Conservation (phyloP, 1,284 basidiomycete genomes). For the Austropuccinia psidii region DNA sequence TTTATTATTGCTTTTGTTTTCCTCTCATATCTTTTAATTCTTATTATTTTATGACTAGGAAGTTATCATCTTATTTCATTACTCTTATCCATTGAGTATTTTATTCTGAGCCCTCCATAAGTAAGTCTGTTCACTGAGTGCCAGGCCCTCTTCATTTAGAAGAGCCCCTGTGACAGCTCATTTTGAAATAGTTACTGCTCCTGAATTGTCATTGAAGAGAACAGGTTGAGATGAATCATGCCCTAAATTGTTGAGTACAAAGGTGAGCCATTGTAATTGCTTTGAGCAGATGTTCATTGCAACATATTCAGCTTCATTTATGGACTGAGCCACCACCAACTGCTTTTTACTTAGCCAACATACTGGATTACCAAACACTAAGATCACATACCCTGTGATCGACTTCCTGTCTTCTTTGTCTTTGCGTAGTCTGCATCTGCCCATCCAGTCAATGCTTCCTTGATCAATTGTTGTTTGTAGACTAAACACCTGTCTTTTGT, state of each 20-base stretch:
- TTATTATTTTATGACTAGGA: too few species aligned
- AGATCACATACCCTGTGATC: not conserved
- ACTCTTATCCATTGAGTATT: too few species aligned
- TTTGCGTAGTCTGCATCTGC: slow-evolving; percentile 5
- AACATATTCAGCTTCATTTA: not conserved
- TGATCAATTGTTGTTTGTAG: not conserved
- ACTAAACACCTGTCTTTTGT: not conserved
- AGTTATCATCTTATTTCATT: too few species aligned
- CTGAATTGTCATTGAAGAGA: not conserved
- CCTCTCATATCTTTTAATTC: too few species aligned
- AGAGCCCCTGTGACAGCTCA: too few species aligned
- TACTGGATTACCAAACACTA: not conserved
- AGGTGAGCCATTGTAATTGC: not conserved
- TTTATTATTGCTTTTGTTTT: too few species aligned
- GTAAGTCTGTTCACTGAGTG: too few species aligned
- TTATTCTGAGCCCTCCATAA: too few species aligned
- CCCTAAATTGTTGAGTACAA: not conserved
- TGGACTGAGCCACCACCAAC: not conserved
- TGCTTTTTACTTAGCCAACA: not conserved
- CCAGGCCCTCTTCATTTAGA: too few species aligned
- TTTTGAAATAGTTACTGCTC: not conserved
- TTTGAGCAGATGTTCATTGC: not conserved
- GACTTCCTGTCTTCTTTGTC: not conserved
- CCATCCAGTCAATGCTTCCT: not conserved
- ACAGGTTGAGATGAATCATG: not conserved